phyloP scores from a whole-genome alignment of 441 rosid species.

The Arabidopsis lyrata region DNA sequence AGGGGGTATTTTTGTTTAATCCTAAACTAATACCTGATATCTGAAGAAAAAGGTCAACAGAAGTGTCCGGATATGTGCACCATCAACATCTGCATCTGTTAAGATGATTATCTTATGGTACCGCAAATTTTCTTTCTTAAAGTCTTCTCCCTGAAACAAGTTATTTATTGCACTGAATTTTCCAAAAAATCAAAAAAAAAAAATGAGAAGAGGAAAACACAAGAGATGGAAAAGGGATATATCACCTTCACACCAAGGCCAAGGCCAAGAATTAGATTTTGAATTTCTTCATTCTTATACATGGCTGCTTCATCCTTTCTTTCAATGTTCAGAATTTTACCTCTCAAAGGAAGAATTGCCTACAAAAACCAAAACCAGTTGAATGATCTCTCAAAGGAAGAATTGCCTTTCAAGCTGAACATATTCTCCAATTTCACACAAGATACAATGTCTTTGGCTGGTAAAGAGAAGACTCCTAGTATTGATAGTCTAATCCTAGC shows the following conservation, averaged over 20 bases:
- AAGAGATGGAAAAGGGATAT: conserved; percentile 13
- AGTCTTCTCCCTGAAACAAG: conserved; percentile 85
- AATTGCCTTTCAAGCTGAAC: conserved; percentile 62
- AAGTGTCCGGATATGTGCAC: conserved; percentile 98
- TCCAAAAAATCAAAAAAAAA: too few species aligned
- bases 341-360: conserved; percentile 98
- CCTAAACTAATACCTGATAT: conserved; percentile 75
- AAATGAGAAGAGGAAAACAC: neutral
- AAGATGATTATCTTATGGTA: conserved; percentile 95
- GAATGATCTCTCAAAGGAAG: conserved; percentile 72
- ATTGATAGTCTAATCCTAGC: conserved; percentile 6
- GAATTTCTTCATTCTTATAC: conserved; percentile 98
- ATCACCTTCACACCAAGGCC: conserved; percentile 95
- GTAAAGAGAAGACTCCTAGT: neutral
- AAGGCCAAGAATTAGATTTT: conserved; percentile 88
- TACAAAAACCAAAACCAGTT: conserved; percentile 44
- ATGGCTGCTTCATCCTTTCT: conserved; percentile 95
- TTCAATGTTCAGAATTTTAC: conserved; percentile 92
- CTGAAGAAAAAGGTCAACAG: conserved; percentile 90
- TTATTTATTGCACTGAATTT: conserved; percentile 22
- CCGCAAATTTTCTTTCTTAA: conserved; percentile 78
- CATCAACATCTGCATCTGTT: conserved; percentile 99
- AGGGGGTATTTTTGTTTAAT: neutral
- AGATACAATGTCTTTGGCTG: neutral
- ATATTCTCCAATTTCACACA: neutral